These are phyloP conservation scores for Ampelomyces quisqualis DNA, from an alignment of 2,329 filamentous ascomycete genomes.

Conservation along the genomic window DNA sequence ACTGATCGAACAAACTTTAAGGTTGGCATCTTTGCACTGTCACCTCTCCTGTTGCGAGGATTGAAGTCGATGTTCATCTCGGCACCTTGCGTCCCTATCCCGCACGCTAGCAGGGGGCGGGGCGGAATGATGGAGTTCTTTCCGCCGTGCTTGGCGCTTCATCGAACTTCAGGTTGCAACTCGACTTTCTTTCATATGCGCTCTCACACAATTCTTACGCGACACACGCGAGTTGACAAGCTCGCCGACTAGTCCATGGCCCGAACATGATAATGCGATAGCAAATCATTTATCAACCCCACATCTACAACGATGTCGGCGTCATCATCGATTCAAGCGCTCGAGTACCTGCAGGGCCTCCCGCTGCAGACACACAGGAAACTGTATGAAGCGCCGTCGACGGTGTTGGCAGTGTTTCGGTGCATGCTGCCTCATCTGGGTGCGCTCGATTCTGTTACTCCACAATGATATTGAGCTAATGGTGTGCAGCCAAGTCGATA, in stretches of 20 bases:
- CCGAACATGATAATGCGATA: constrained; percentile 39
- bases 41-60: constrained; percentile 11
- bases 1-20: constrained; percentile 67
- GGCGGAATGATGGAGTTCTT: constrained; percentile 18
- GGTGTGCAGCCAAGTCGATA: constrained; percentile 75
- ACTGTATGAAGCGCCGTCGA: constrained; percentile 94
- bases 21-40: constrained; percentile 42
- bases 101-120: constrained; percentile 24
- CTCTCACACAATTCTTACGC: constrained; percentile 5
- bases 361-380: constrained; percentile 86
- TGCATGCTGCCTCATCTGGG: constrained; percentile 94
- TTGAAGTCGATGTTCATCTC: constrained; percentile 27
- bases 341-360: constrained; percentile 91
- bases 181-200: constrained; percentile 4
- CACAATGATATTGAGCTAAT: constrained; percentile 2
- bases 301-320: constrained; percentile 52
- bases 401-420: constrained; percentile 90
- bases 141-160: constrained; percentile 26
- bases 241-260: constrained; percentile 5
- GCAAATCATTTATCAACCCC: constrained; percentile 14
- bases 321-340: constrained; percentile 60
- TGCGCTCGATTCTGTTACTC: constrained; percentile 44
- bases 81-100: constrained; percentile 15
- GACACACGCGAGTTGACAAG: constrained; percentile 14
- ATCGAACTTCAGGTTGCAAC: constrained; percentile 18